Base-by-base conservation (phyloP, 306 rosid genomes). In the Vigna angularis region DNA sequence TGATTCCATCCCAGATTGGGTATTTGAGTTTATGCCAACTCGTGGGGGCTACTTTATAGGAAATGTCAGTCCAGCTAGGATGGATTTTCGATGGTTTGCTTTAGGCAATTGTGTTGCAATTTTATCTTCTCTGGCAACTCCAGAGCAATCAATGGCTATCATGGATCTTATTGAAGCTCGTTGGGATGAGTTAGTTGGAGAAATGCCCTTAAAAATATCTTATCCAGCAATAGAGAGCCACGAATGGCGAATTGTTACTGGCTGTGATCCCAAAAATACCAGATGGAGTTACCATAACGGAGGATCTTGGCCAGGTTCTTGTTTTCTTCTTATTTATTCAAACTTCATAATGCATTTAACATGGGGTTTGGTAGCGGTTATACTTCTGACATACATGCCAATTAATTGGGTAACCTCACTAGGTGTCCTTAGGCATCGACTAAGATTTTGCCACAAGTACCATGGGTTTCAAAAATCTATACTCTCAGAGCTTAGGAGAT, bases 271-370 rank as follows among this genome's bases (percentile, higher is more conserved):
- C 45, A 93, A 93, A 88, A 93, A 93, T 79, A 93, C 98, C 65
- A 85, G 98, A 89, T 93, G 98, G 98, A 93, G 98, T 78, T 93
- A 93, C 85, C 98, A 93, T 79, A 93, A 93, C 72, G 98, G 98
- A 82, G 98, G 98, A 79, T 89, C 98, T 77, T 93, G 98, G 98
- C 98, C 98, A 90, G 98, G 98, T 93, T 86, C 70, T 85, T 71
- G 71, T 78, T 65, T 85, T 80, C 66, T 83, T 45, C 72, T 79
- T 30, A 40, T 11, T 59, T 58, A 28, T 67, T 52, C 7, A 40
- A 48, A 55, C 64, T 66, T 81, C 3, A 48, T 17, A 70, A 65
- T 73, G 56, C 63, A 38, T 72, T 84, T 77, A 75, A 56, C 57
- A 4, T 61, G 42, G 48, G 57, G 4, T 28, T 38, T 44, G 55